These are phyloP conservation scores for Trametes cinnabarina DNA, from an alignment of 768 basidiomycete species.

Conservation along the genomic window DNA sequence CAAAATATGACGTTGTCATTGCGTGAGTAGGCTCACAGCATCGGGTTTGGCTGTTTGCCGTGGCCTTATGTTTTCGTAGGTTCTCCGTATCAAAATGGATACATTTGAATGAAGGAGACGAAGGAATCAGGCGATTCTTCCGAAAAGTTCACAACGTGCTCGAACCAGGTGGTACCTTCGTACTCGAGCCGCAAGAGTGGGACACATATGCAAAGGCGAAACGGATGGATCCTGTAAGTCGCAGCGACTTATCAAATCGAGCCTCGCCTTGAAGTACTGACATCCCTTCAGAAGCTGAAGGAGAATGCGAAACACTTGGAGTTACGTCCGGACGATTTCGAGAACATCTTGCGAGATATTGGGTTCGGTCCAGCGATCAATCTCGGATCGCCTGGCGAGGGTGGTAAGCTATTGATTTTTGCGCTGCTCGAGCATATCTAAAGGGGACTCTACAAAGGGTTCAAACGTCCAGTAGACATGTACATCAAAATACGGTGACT, in stretches of 20 bases:
- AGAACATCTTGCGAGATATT: constrained; percentile 47
- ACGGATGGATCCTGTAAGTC: constrained; percentile 57
- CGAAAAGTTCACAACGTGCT: constrained; percentile 55
- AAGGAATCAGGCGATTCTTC: constrained; percentile 69
- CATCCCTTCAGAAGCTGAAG: constrained; percentile 44
- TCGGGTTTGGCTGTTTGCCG: background rate
- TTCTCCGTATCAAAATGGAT: constrained; percentile 93
- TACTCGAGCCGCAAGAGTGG: constrained; percentile 87
- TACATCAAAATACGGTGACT: constrained; percentile 44
- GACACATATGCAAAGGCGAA: constrained; percentile 78
- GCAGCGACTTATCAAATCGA: background rate
- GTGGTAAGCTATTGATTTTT: constrained; percentile 43
- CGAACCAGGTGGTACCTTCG: constrained; percentile 59
- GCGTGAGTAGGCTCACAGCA: constrained; percentile 50
- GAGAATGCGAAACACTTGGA: constrained; percentile 56
- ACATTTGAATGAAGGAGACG: constrained; percentile 79
- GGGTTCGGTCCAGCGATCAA: constrained; percentile 57
- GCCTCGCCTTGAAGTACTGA: background rate
- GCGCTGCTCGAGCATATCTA: background rate
- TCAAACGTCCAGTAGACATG: constrained; percentile 60
- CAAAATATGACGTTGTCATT: constrained; percentile 73
- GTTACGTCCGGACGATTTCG: constrained; percentile 66
- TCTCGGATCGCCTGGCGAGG: constrained; percentile 59
- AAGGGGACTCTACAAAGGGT: constrained; percentile 40
- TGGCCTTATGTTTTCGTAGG: constrained; percentile 35